Conservation (phyloP, 805 yeast species). For the Zygosaccharomyces pseudorouxii region DNA sequence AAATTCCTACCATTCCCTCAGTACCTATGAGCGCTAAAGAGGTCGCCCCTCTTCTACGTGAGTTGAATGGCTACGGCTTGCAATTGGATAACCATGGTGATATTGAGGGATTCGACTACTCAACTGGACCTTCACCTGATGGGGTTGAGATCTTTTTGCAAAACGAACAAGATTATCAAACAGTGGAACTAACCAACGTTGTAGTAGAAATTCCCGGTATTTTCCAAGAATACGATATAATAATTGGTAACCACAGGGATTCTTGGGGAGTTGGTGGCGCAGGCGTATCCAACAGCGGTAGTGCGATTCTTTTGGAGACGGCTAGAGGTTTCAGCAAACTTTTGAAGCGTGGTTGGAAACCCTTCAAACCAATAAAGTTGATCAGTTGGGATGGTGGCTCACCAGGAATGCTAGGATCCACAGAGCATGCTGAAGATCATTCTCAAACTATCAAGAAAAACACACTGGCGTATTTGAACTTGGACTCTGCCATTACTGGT, state of each 20-base stretch:
- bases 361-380: conserved; percentile 61
- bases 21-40: conserved; percentile 46
- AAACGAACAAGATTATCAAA: conserved; percentile 40
- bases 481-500: conserved; percentile 52
- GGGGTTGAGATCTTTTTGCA: conserved; percentile 35
- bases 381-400: conserved; percentile 84
- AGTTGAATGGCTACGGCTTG: conserved; percentile 39
- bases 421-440: conserved; percentile 69
- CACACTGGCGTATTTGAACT: conserved; percentile 51
- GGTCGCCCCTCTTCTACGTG: conserved; percentile 38
- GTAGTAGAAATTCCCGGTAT: conserved; percentile 55
- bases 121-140: conserved; percentile 43
- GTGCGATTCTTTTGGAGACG: conserved; percentile 47
- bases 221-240: conserved; percentile 46
- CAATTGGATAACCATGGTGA: conserved; percentile 40
- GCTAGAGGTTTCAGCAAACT: conserved; percentile 47
- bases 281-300: conserved; percentile 49
- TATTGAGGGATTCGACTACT: conserved; percentile 41
- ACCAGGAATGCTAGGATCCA: conserved; percentile 66
- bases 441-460: conserved; percentile 41
- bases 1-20: conserved; percentile 50
- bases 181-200: conserved; percentile 46
- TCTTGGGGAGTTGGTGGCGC: conserved; percentile 47
- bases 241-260: conserved; percentile 56
- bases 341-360: conserved; percentile 57